These are phyloP conservation scores for Fusarium liriodendri DNA, from an alignment of 2,329 filamentous ascomycete species.

Conservation along the genomic window DNA sequence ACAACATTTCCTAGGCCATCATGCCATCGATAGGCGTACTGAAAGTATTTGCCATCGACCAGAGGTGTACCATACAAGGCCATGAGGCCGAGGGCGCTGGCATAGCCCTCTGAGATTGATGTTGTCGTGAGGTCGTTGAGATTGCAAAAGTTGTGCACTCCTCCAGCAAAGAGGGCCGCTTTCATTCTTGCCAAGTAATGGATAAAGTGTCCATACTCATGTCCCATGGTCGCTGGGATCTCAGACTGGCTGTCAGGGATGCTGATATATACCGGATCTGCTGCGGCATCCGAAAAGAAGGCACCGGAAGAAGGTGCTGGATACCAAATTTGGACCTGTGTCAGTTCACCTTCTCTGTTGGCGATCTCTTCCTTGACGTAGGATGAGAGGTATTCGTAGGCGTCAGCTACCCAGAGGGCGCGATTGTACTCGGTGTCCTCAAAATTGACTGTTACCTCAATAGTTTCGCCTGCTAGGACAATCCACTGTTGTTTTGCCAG, in stretches of 20 bases:
- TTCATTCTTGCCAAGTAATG: neutral
- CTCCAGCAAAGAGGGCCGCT: neutral
- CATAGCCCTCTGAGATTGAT: neutral
- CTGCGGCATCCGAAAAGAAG: neutral
- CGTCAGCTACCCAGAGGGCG: neutral
- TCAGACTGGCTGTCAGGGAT: neutral
- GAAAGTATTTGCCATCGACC: neutral
- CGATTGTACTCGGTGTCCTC: neutral
- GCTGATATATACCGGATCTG: neutral
- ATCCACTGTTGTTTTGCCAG: neutral
- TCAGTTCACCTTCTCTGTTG: neutral
- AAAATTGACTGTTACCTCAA: neutral
- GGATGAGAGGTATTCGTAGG: neutral
- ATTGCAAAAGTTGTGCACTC: neutral
- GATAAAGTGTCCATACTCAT: neutral
- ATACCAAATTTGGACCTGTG: neutral
- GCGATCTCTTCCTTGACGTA: neutral
- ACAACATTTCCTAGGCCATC: neutral
- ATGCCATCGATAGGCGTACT: neutral
- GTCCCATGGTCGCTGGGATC: neutral
- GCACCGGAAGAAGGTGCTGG: neutral
- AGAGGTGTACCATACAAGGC: neutral
- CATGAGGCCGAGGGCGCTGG: neutral
- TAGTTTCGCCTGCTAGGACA: neutral
- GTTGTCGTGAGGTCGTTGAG: neutral